phyloP scores from a whole-genome alignment of 495 filamentous ascomycete species.

The Tetracladium setigerum region DNA sequence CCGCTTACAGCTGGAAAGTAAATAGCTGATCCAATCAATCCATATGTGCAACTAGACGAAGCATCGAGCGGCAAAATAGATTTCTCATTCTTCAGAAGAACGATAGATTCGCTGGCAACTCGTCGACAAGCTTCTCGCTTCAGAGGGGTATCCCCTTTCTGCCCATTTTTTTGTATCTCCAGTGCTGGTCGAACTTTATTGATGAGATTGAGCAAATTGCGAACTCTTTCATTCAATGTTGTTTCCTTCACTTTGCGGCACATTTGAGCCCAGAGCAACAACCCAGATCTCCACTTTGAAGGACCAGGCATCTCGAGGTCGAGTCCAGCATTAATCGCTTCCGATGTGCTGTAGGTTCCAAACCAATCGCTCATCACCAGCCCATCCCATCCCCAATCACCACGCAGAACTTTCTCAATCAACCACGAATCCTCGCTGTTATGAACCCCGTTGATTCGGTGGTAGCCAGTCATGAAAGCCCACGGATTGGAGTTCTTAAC shows the following conservation, averaged over 20 bases:
- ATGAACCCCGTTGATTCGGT: slow-evolving; percentile 50
- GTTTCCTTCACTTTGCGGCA: slow-evolving; percentile 37
- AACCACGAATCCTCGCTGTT: slow-evolving; percentile 40
- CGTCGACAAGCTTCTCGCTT: slow-evolving; percentile 35
- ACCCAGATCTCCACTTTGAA: slow-evolving; percentile 41
- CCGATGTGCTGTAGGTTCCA: slow-evolving; percentile 39
- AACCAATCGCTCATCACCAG: slow-evolving; percentile 50
- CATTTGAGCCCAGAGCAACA: slow-evolving; percentile 32
- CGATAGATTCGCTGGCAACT: slow-evolving; percentile 46
- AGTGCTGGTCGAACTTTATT: slow-evolving; percentile 40
- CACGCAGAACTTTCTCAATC: slow-evolving; percentile 46
- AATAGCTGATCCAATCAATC: slow-evolving; percentile 30
- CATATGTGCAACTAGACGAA: slow-evolving; percentile 24
- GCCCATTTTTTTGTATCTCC: slow-evolving; percentile 35
- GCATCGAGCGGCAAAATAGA: slow-evolving; percentile 39
- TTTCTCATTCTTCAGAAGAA: slow-evolving; percentile 53
- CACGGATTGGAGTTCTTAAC: slow-evolving; percentile 52
- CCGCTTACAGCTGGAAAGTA: slow-evolving; percentile 56
- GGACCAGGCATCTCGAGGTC: slow-evolving; percentile 58
- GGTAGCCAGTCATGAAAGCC: slow-evolving; percentile 65
- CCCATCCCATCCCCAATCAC: slow-evolving; percentile 50
- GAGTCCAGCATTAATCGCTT: slow-evolving; percentile 46
- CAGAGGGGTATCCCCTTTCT: slow-evolving; percentile 23
- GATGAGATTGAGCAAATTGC: slow-evolving; percentile 41
- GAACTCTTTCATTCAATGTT: slow-evolving; percentile 39